These are phyloP conservation scores for Talaromyces proteolyticus DNA, from an alignment of 495 filamentous ascomycete species.

Conservation along the genomic window DNA sequence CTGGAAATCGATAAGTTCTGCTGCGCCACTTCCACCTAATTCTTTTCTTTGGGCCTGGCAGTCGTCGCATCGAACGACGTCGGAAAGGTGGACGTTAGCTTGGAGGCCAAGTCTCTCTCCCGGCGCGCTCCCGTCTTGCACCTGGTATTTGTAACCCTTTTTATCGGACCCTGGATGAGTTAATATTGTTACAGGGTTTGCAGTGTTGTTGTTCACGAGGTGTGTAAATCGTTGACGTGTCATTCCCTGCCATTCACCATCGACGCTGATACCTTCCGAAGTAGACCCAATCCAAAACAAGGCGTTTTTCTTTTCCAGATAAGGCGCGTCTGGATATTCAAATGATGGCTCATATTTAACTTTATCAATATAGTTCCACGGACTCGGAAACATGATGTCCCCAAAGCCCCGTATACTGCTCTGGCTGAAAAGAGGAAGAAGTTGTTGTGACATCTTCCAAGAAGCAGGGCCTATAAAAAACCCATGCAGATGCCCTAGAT, in stretches of 20 bases:
- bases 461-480: conserved; percentile 61
- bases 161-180: conserved; percentile 21
- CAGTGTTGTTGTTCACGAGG: conserved; percentile 46
- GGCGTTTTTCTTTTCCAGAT: conserved; percentile 33
- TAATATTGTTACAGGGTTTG: conserved; percentile 33
- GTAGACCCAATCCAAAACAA: conserved; percentile 52
- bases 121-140: conserved; percentile 26
- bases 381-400: conserved; percentile 41
- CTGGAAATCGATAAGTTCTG: conserved; percentile 17
- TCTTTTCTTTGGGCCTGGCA: conserved; percentile 47
- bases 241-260: conserved; percentile 53
- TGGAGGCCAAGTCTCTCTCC: conserved; percentile 19
- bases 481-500: conserved; percentile 67
- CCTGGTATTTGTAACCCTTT: conserved; percentile 30
- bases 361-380: conserved; percentile 48
- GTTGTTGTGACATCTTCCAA: conserved; percentile 52
- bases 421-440: conserved; percentile 70
- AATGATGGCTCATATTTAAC: conserved; percentile 31
- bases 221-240: conserved; percentile 52
- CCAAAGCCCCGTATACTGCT: conserved; percentile 55
- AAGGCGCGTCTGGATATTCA: conserved; percentile 32
- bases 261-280: conserved; percentile 49
- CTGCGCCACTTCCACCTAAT: conserved; percentile 32
- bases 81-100: conserved; percentile 39
- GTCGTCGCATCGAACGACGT: conserved; percentile 51